These are phyloP conservation scores for Paracorniculantispora psalliotae DNA, from an alignment of 2,329 filamentous ascomycete genomes.

Conservation along the genomic window DNA sequence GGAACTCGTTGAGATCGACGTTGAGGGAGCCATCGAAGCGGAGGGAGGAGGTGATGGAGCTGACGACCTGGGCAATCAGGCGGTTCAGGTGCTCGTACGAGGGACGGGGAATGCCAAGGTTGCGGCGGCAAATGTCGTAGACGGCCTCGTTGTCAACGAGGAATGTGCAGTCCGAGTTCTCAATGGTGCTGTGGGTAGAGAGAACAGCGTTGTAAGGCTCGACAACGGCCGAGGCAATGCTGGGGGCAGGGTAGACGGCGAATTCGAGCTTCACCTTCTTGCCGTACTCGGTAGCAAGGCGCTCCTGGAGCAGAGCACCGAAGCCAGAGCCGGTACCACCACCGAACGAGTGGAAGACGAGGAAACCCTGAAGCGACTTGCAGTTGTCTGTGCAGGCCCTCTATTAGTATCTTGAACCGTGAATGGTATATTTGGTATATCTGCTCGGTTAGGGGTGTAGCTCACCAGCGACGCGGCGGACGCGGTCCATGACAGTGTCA, in stretches of 20 bases:
- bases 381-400: slow-evolving; percentile 55
- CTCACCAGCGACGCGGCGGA: slow-evolving; percentile 64
- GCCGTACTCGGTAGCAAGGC: slow-evolving; percentile 67
- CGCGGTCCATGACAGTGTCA: slow-evolving; percentile 63
- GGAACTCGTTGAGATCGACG: slow-evolving; percentile 72
- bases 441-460: slow-evolving; percentile 8
- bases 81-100: slow-evolving; percentile 69
- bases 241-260: slow-evolving; percentile 65
- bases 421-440: no score
- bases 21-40: slow-evolving; percentile 70
- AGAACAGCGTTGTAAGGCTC: slow-evolving; percentile 72
- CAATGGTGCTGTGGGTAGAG: slow-evolving; percentile 69
- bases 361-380: slow-evolving; percentile 66
- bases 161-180: slow-evolving; percentile 77
- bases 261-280: slow-evolving; percentile 77
- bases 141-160: slow-evolving; percentile 71
- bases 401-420: slow-evolving; percentile 6
- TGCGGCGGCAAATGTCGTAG: slow-evolving; percentile 70
- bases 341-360: slow-evolving; percentile 71
- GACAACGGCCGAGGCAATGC: slow-evolving; percentile 65
- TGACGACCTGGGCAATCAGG: slow-evolving; percentile 68
- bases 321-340: slow-evolving; percentile 70
- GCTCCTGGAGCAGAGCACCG: slow-evolving; percentile 66
- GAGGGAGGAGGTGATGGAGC: slow-evolving; percentile 67
- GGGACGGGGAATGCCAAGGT: slow-evolving; percentile 64